A percentile compares a stretch with the other conserved stretches of the same genome.
phyloP scores from a whole-genome alignment of 305 asterid genomes.

The Fraxinus baroniana region DNA sequence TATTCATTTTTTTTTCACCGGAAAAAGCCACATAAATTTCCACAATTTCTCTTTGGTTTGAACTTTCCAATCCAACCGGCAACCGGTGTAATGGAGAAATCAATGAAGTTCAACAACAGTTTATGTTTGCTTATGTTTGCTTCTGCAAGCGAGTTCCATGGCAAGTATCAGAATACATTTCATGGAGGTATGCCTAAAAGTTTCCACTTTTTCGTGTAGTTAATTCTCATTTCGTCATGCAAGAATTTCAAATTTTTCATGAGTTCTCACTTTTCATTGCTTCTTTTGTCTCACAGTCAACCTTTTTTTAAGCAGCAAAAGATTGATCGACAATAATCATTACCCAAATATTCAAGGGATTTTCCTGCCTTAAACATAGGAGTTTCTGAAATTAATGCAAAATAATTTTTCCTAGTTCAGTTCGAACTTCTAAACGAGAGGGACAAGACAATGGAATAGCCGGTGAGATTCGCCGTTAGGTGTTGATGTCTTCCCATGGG shows the following conservation, averaged over 20 bases:
- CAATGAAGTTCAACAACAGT: neutral
- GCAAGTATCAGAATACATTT: neutral
- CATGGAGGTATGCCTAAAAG: neutral
- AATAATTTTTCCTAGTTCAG: neutral
- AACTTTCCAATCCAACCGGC: neutral
- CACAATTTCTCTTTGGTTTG: neutral
- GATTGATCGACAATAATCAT: neutral
- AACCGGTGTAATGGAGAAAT: neutral
- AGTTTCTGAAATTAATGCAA: neutral
- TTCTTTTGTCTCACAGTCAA: neutral
- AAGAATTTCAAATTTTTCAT: neutral
- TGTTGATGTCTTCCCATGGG: neutral
- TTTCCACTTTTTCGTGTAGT: no score
- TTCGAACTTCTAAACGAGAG: neutral
- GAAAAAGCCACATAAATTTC: neutral
- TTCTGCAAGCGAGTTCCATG: neutral
- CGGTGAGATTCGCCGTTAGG: neutral
- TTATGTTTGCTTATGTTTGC: neutral
- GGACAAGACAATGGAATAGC: neutral
- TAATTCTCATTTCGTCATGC: neutral
- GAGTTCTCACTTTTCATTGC: neutral
- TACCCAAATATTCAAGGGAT: neutral
- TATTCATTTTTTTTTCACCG: neutral
- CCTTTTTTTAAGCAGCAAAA: neutral
- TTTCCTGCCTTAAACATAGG: neutral